These are phyloP conservation scores for Pulveroboletus frians DNA, from an alignment of 768 basidiomycete species.

Conservation along the genomic window DNA sequence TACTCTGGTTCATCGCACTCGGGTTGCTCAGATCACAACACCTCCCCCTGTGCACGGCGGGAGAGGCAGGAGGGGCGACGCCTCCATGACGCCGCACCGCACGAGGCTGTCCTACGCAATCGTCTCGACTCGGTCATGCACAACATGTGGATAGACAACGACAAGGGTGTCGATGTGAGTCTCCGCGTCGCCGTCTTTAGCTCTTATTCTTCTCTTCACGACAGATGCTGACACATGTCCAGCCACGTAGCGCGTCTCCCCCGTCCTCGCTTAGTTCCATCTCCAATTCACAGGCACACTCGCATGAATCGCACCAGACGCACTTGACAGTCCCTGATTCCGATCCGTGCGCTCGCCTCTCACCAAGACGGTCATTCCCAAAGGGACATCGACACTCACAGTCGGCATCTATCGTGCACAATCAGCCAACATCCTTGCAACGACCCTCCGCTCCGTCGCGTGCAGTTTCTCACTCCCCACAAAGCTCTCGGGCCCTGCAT, in stretches of 20 bases:
- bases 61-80: slow-evolving; percentile 22
- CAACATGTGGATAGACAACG: slow-evolving; percentile 26
- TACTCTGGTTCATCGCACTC: slow-evolving; percentile 27
- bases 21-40: slow-evolving; percentile 14
- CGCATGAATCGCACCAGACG: slow-evolving; percentile 26
- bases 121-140: slow-evolving; percentile 50
- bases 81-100: slow-evolving; percentile 37
- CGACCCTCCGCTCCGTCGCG: slow-evolving; percentile 5
- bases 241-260: slow-evolving; percentile 26
- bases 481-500: slow-evolving; percentile 14
- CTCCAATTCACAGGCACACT: slow-evolving; percentile 20
- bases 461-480: slow-evolving; percentile 11
- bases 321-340: slow-evolving; percentile 20
- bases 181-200: neutral
- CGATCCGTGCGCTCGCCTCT: slow-evolving; percentile 5
- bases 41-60: slow-evolving; percentile 9
- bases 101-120: slow-evolving; percentile 49
- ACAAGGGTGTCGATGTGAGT: slow-evolving; percentile 24
- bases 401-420: slow-evolving; percentile 10
- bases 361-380: slow-evolving; percentile 2
- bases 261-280: slow-evolving; percentile 29
- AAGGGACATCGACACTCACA: slow-evolving; percentile 10
- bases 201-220: slow-evolving; percentile 14
- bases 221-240: slow-evolving; percentile 15
- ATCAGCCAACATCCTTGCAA: slow-evolving; percentile 5